phyloP scores from a whole-genome alignment of 1,139 yeast genomes.

The Geotrichum histeridarum region DNA sequence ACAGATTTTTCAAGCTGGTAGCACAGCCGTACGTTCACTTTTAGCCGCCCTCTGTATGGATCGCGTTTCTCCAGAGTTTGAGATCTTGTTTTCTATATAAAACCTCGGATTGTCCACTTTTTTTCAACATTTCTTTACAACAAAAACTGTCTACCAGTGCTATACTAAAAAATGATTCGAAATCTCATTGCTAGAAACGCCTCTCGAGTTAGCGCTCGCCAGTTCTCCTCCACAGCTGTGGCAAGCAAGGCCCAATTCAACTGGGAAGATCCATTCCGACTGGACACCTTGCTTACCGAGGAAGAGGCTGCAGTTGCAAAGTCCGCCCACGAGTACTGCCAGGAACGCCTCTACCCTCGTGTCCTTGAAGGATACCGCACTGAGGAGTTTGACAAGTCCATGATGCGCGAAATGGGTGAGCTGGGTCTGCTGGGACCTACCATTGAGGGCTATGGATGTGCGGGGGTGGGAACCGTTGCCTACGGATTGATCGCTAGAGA shows the following conservation, averaged over 20 bases:
- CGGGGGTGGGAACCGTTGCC: conserved; percentile 42
- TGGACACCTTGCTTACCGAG: conserved; percentile 39
- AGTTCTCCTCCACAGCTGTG: conserved; percentile 15
- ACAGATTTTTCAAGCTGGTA: too few species aligned
- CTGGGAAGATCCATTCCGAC: conserved; percentile 40
- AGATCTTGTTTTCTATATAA: not conserved
- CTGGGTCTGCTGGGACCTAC: conserved; percentile 43
- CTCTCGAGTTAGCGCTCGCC: conserved; percentile 1
- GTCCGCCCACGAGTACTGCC: conserved; percentile 41
- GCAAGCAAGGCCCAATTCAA: conserved; percentile 28
- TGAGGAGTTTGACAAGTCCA: conserved; percentile 37
- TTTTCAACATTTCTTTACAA: not conserved
- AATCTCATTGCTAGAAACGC: not conserved
- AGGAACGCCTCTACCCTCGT: conserved; percentile 39
- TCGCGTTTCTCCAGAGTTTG: not conserved
- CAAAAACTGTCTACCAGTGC: not conserved
- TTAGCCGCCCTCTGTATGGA: not conserved
- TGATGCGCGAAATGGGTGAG: conserved; percentile 43
- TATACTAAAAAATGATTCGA: conserved; percentile 7
- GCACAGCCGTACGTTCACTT: not conserved
- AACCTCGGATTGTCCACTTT: not conserved
- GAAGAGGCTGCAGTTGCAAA: conserved; percentile 42
- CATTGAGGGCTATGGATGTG: conserved; percentile 43
- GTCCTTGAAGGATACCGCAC: conserved; percentile 42
- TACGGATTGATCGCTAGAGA: conserved; percentile 45